Percentiles rank a stretch among this genome's conserved stretches.
Evolutionary conservation across 2,329 filamentous ascomycete genomes (phyloP).

Genomic region (Venturiaceae sp.): DNA sequence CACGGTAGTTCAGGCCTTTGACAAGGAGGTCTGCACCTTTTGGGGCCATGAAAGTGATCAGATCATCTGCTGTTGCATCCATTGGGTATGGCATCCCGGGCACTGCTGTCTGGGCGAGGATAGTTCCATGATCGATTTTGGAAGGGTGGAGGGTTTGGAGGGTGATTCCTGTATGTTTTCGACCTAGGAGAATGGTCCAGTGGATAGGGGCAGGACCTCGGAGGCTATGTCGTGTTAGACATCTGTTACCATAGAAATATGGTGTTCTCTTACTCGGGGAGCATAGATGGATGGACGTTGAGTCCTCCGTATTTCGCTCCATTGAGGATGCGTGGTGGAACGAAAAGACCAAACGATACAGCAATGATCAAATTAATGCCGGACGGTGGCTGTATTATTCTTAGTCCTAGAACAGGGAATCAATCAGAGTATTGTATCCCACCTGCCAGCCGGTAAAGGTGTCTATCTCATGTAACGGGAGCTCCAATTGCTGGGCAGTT

Average conservation of each 20-base stretch:
- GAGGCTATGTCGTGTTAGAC: slow-evolving; percentile 41
- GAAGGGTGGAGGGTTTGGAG: slow-evolving; percentile 75
- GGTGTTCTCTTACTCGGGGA: slow-evolving; percentile 57
- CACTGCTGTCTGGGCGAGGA: slow-evolving; percentile 55
- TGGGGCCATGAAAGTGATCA: slow-evolving; percentile 26
- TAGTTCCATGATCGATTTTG: slow-evolving; percentile 67
- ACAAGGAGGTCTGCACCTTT: slow-evolving; percentile 10
- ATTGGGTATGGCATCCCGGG: slow-evolving; percentile 38
- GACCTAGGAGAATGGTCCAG: slow-evolving; percentile 61
- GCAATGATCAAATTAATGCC: slow-evolving; percentile 66
- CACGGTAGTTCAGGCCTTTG: not conserved
- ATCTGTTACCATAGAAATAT: not conserved
- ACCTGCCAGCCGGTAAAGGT: slow-evolving; percentile 71
- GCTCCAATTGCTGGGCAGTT: slow-evolving; percentile 50
- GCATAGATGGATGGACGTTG: slow-evolving; percentile 85
- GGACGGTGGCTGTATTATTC: not conserved
- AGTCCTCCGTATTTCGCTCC: slow-evolving; percentile 72
- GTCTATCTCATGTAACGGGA: slow-evolving; percentile 65
- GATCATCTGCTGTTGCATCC: not conserved
- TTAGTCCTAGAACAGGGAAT: not conserved
- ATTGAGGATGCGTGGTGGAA: slow-evolving; percentile 66
- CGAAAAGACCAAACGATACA: slow-evolving; percentile 88
- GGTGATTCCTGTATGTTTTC: slow-evolving; percentile 60
- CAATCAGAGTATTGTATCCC: slow-evolving; percentile 28
- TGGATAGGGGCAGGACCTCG: slow-evolving; percentile 81